These are phyloP conservation scores for Chiua virens DNA, from an alignment of 768 basidiomycete genomes.

Conservation along the genomic window DNA sequence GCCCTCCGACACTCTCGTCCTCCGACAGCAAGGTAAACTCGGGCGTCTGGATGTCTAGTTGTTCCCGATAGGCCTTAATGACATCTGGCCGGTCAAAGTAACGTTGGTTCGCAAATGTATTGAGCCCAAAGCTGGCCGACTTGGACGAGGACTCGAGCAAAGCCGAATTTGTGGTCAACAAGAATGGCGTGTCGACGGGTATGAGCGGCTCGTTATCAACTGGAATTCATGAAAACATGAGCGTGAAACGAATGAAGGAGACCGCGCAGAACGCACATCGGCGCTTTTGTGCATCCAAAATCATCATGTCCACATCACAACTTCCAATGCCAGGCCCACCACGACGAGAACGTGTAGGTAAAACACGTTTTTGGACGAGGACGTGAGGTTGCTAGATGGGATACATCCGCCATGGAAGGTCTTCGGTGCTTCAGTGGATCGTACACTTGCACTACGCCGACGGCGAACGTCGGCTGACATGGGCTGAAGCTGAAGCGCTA, in stretches of 20 bases:
- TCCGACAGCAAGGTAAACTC: constrained; percentile 52
- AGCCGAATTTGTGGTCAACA: constrained; percentile 71
- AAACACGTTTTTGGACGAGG: constrained; percentile 71
- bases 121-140: constrained; percentile 44
- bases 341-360: constrained; percentile 78
- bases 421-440: constrained; percentile 12
- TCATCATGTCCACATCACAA: constrained; percentile 79
- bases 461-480: constrained; percentile 1
- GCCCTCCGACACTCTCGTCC: constrained; percentile 58
- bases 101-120: constrained; percentile 60
- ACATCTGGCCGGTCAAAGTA: constrained; percentile 82
- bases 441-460: constrained; percentile 4
- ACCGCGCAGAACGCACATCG: constrained; percentile 53
- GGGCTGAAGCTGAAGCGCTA: no score
- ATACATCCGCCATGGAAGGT: constrained; percentile 34
- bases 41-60: constrained; percentile 76
- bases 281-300: constrained; percentile 76
- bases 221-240: constrained; percentile 34
- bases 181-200: constrained; percentile 60
- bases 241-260: constrained; percentile 10
- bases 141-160: constrained; percentile 44
- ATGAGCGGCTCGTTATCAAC: constrained; percentile 74
- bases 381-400: constrained; percentile 35
- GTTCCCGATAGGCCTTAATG: constrained; percentile 65
- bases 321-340: constrained; percentile 80